Evolutionary conservation across 2,329 filamentous ascomycete genomes (phyloP), one percentile per base, ranked within the genome.

Genomic region (Fusarium buxicola): DNA sequence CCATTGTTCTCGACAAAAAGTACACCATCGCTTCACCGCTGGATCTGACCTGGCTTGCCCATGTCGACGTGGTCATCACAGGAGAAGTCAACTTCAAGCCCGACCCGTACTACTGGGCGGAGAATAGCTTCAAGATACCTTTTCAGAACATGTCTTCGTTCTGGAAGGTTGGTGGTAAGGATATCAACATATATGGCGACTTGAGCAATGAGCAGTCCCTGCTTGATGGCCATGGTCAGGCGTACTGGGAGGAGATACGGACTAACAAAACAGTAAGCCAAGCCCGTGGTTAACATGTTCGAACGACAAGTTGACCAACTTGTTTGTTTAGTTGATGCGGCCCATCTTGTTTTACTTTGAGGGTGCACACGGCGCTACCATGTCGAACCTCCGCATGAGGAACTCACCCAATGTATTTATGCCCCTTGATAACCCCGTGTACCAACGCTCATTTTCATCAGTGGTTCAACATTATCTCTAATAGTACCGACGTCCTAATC

Each of bases 71-170:
- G 5, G 82, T 85, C 78, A 78, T 77, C 54, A 73, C 72, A 0
- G 87, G 86, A 18, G 82, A 81, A 18, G 80, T 90, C 16, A 78
- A 83, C 53, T 91, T 91, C 75, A 85, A 83, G 52, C 83, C 88
- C 46, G 86, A 92, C 70, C 88, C 87, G 2, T 82, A 86, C 63
- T 91, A 91, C 74, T 91, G 89, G 89, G 81, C 88, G 61, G 81
- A 80, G 8, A 82, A 90, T 68, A 80, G 82, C 36, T 91, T 90
- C 79, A 82, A 83, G 52, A 86, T 88, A 24, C 78, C 77, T 7
- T 92, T 86, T 75, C 89, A 91, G 67, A 89, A 90, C 60, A 82
- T 84, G 86, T 73, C 85, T 1, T 63, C 68, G 6, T 72, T 74
- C 55, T 76, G 74, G 74, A 67, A 63, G 35, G 65, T 73, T 47